Conservation (phyloP, 495 filamentous ascomycete species). For the Aspergillus avenaceus region DNA sequence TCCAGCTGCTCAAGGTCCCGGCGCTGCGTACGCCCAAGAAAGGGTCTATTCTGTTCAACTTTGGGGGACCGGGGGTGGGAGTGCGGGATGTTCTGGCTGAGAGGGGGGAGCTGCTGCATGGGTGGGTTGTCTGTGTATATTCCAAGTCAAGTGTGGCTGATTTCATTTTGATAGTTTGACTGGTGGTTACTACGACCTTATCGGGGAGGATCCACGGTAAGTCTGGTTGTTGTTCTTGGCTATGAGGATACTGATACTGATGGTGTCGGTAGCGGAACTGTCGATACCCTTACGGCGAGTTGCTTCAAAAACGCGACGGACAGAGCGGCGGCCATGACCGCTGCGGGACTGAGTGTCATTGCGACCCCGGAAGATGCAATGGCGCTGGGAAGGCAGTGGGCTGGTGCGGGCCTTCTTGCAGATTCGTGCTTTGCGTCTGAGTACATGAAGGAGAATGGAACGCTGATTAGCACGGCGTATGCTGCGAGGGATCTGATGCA, state of each 20-base stretch:
- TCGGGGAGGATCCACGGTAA: background rate
- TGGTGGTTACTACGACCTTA: background rate
- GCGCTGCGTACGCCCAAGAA: conserved; percentile 26
- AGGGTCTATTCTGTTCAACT: conserved; percentile 43
- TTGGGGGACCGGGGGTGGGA: conserved; percentile 37
- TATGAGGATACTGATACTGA: too few species aligned
- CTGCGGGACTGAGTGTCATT: background rate
- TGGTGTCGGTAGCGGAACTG: background rate
- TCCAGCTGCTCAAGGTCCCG: conserved; percentile 29
- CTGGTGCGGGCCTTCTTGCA: background rate
- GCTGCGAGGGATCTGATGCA: background rate
- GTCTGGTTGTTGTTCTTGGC: background rate
- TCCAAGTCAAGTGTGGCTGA: too few species aligned
- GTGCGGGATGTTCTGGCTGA: conserved; percentile 18
- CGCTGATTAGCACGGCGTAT: background rate
- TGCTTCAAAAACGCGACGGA: background rate
- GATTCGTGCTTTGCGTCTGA: background rate
- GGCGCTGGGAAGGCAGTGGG: background rate
- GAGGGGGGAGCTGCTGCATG: conserved; percentile 11
- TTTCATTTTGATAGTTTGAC: background rate
- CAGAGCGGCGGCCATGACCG: background rate
- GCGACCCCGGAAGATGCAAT: background rate
- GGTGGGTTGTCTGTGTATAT: conserved; percentile 11
- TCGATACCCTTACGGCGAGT: background rate
- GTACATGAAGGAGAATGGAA: background rate